Conservation (phyloP, 1,284 basidiomycete species). For the Cutaneotrichosporon spelunceum region DNA sequence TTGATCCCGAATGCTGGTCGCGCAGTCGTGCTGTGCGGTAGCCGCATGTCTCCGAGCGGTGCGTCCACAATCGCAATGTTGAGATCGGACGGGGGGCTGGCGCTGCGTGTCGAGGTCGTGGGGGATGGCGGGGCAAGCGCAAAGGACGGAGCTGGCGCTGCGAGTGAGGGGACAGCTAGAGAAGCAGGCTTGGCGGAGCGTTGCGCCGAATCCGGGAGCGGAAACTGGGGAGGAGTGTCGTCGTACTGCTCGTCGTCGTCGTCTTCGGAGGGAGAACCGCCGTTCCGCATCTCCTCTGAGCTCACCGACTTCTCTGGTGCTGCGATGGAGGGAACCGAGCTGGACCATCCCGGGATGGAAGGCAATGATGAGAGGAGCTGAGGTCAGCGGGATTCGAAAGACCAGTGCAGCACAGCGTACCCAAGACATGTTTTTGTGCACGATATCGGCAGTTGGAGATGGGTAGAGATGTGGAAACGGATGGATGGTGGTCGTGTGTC, state of each 20-base stretch:
- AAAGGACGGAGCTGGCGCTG: slow-evolving; percentile 25
- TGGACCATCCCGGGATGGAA: slow-evolving; percentile 15
- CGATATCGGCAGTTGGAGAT: background rate
- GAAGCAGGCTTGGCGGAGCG: slow-evolving; percentile 54
- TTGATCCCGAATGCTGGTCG: slow-evolving; percentile 44
- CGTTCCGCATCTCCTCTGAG: background rate
- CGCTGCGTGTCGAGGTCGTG: slow-evolving; percentile 58
- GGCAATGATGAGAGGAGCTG: slow-evolving; percentile 19
- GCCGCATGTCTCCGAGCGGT: slow-evolving; percentile 45
- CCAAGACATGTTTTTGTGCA: slow-evolving; percentile 17
- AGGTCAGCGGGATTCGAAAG: background rate
- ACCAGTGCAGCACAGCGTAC: background rate
- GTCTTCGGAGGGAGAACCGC: slow-evolving; percentile 1
- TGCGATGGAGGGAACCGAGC: background rate
- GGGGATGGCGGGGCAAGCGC: slow-evolving; percentile 58
- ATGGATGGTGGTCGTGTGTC: background rate
- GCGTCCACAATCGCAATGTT: slow-evolving; percentile 46
- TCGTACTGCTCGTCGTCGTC: slow-evolving; percentile 50
- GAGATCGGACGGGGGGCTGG: slow-evolving; percentile 43
- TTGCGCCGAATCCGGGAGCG: slow-evolving; percentile 74
- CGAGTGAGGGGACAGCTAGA: slow-evolving; percentile 11
- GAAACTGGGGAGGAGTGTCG: slow-evolving; percentile 77
- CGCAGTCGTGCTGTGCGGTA: slow-evolving; percentile 40
- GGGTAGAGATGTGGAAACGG: background rate
- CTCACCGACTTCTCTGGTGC: background rate